Evolutionary conservation across 2,329 filamentous ascomycete genomes (phyloP).

Genomic region (Botrytis squamosa): DNA sequence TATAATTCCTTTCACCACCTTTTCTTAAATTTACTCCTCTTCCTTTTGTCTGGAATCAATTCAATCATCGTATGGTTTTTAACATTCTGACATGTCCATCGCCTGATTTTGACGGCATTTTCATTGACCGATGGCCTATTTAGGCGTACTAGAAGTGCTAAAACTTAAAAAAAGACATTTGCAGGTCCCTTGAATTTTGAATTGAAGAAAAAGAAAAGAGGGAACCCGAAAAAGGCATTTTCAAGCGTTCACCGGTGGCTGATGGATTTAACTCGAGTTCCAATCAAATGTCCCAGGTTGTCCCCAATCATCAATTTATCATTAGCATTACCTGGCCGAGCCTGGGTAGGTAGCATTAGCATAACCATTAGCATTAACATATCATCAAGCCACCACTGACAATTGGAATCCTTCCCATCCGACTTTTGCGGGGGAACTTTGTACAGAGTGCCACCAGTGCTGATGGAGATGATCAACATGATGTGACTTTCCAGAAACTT

Average conservation of each 20-base stretch:
- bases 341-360: no score
- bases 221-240: neutral
- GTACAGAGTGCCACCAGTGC: neutral
- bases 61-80: slow-evolving; percentile 22
- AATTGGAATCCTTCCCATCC: neutral
- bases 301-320: neutral
- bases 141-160: neutral
- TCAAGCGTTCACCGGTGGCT: neutral
- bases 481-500: neutral
- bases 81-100: slow-evolving; percentile 17
- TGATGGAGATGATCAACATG: neutral
- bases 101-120: slow-evolving; percentile 17
- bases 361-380: neutral
- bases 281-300: neutral
- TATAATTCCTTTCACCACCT: neutral
- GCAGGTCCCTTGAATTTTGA: no score
- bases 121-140: slow-evolving; percentile 3
- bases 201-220: neutral
- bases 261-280: neutral
- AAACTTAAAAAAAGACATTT: neutral
- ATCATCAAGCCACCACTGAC: neutral
- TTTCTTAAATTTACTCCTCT: neutral
- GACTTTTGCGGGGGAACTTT: neutral
- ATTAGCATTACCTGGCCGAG: neutral
- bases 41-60: neutral